Evolutionary conservation across 1,284 basidiomycete species (phyloP).

Genomic region (Boletus sp.): DNA sequence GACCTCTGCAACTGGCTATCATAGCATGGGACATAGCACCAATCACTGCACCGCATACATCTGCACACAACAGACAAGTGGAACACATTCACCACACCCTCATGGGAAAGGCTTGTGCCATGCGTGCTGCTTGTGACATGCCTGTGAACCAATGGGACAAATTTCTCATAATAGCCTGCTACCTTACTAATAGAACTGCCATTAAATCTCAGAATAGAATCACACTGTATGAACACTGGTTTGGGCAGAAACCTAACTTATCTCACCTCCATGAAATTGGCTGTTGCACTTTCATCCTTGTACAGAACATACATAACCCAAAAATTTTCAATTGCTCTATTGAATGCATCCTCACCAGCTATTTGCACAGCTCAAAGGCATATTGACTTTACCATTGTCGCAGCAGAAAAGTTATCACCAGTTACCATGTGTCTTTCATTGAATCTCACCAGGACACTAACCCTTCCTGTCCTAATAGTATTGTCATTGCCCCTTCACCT

Average conservation of each 20-base stretch:
- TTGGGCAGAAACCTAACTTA: background rate
- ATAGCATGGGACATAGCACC: background rate
- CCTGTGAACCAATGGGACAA: background rate
- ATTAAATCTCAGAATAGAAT: background rate
- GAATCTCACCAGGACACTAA: background rate
- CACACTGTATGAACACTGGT: background rate
- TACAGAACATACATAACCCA: slow-evolving; percentile 2
- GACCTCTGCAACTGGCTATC: background rate
- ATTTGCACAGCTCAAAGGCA: too few relatives aligned
- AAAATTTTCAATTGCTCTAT: background rate
- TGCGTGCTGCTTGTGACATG: background rate
- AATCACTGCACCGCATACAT: background rate
- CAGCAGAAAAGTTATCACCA: background rate
- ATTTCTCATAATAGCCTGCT: background rate
- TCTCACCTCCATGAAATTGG: slow-evolving; percentile 1
- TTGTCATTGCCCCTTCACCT: too few relatives aligned
- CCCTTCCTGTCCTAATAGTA: too few relatives aligned
- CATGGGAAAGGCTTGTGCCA: background rate
- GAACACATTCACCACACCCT: background rate
- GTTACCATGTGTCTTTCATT: slow-evolving; percentile 1
- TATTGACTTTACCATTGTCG: too few relatives aligned
- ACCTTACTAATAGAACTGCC: background rate
- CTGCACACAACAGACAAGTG: background rate
- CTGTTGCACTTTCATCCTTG: background rate
- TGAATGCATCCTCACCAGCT: slow-evolving; percentile 2